Evolutionary conservation across 768 basidiomycete species (phyloP), one percentile per base, ranked within the genome.

Genomic region (Tricholoma hemisulphureum): DNA sequence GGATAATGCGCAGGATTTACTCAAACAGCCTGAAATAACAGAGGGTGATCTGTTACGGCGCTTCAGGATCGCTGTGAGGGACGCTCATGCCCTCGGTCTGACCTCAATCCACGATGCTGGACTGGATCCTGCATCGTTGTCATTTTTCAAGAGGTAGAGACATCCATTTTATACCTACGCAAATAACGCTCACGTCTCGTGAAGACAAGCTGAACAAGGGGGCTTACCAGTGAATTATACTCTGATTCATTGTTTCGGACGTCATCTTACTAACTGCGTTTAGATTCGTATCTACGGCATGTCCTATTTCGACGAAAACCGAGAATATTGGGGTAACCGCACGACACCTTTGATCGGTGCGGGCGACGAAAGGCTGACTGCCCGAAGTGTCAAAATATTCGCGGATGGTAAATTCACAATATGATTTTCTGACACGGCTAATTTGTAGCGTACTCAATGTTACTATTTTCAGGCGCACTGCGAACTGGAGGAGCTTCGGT

Each of bases 401-500:
- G 85, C 86, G 29, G 82, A 88, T 71, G 86, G 86, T 85, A 70
- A 59, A 67, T 29, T 74, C 60, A 58, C 55, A 45, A 53, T 51
- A n/a, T 39, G 31, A 29, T 51, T 34, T 29, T 55, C 20, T 48
- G 28, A 41, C 53, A 45, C 58, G 51, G 48, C 26, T 32, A 32
- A 18, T 58, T 50, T 48, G 32, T 34, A 45, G 54, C 51, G 52
- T 14, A 61, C 49, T 26, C 34, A 23, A 41, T 16, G n/a, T 8
- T 29, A 57, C 56, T 14, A 24, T 29, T 49, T 28, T 14, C 56
- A 90, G 89, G 93, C 57, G 95, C 94, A 28, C 75, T 97, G 34
- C 83, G 95, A 29, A 88, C 88, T n/a, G 88, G 92, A 57, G 95
- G 94, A 45, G 93, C 95, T 45, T 94, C 95, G 41, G 88, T 89